phyloP scores from a whole-genome alignment of 805 yeast genomes.

The Cyberlindnera nakhonratchasimensis region DNA sequence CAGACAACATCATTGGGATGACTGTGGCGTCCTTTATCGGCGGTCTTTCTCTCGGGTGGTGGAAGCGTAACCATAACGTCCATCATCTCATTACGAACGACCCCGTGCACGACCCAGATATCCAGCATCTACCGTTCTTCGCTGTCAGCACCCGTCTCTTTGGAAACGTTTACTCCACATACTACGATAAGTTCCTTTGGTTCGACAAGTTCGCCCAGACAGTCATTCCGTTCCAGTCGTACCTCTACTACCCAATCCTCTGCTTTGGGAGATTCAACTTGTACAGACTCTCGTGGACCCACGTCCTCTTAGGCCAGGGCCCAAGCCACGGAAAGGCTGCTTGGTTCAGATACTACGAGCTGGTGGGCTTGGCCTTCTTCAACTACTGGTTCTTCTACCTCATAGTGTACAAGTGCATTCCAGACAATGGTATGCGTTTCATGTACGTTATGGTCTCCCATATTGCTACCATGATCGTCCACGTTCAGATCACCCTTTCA shows the following conservation, averaged over 20 bases:
- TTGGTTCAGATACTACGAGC: slow-evolving; percentile 78
- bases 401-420: slow-evolving; percentile 48
- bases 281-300: slow-evolving; percentile 77
- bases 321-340: slow-evolving; percentile 82
- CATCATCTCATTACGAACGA: slow-evolving; percentile 90
- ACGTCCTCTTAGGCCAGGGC: slow-evolving; percentile 70
- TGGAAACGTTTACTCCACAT: slow-evolving; percentile 71
- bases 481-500: slow-evolving; percentile 84
- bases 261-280: slow-evolving; percentile 83
- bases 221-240: slow-evolving; percentile 62
- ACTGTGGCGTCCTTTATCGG: slow-evolving; percentile 75
- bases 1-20: slow-evolving; percentile 73
- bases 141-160: slow-evolving; percentile 76
- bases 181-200: slow-evolving; percentile 63
- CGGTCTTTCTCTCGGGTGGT: slow-evolving; percentile 91
- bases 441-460: slow-evolving; percentile 70
- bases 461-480: slow-evolving; percentile 84
- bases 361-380: slow-evolving; percentile 66
- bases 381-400: slow-evolving; percentile 80
- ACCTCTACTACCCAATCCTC: slow-evolving; percentile 72
- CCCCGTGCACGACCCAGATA: slow-evolving; percentile 92
- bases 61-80: slow-evolving; percentile 93
- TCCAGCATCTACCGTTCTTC: slow-evolving; percentile 88
- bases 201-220: slow-evolving; percentile 63
- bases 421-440: slow-evolving; percentile 51